Conservation (phyloP, 805 yeast species). For the Peterozyma xylosa region DNA sequence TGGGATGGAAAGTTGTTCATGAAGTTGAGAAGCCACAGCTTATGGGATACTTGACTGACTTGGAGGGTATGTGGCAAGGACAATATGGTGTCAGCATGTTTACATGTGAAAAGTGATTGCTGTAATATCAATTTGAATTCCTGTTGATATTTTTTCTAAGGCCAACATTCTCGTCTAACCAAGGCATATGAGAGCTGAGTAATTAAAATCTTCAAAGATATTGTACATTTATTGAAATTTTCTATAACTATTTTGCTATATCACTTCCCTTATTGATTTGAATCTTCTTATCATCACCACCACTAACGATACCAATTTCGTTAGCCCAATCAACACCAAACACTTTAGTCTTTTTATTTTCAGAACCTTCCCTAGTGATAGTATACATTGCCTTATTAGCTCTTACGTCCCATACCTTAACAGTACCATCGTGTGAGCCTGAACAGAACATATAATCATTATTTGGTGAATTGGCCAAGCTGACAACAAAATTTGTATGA, state of each 20-base stretch:
- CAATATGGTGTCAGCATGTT: conserved; percentile 61
- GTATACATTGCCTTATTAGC: conserved; percentile 78
- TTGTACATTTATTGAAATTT: not conserved
- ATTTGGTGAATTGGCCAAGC: conserved; percentile 65
- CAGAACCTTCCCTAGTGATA: conserved; percentile 59
- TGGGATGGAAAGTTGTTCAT: conserved; percentile 58
- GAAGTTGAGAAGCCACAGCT: conserved; percentile 25
- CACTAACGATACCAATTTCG: conserved; percentile 79
- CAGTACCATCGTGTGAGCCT: conserved; percentile 95
- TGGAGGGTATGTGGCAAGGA: conserved; percentile 67
- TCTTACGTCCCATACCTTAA: conserved; percentile 92
- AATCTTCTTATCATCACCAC: conserved; percentile 89
- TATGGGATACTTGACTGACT: conserved; percentile 63
- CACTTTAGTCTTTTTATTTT: conserved; percentile 48
- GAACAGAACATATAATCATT: conserved; percentile 80
- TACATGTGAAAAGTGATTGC: conserved; percentile 23
- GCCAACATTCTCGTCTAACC: too few relatives aligned
- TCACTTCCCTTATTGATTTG: conserved; percentile 52
- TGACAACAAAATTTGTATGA: conserved; percentile 85
- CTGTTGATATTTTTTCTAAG: not conserved
- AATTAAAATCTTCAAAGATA: not conserved
- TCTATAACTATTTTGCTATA: conserved; percentile 6
- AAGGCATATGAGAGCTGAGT: too few relatives aligned
- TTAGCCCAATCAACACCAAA: conserved; percentile 83
- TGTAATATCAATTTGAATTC: not conserved